These are phyloP conservation scores for Cystobasidium pallidum DNA, from an alignment of 1,284 basidiomycete species.

Conservation along the genomic window DNA sequence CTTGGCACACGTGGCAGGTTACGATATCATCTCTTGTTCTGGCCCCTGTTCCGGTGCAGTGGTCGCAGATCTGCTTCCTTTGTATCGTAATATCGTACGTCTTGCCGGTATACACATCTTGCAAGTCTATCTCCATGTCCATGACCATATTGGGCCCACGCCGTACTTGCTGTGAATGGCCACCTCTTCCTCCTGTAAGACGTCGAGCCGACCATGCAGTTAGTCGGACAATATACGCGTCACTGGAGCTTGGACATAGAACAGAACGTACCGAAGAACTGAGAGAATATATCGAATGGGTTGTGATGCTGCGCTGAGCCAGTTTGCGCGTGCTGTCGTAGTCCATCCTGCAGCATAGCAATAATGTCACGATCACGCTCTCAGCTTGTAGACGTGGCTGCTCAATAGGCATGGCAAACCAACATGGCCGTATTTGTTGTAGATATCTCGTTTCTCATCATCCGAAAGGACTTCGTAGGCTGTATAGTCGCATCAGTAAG, in stretches of 20 bases:
- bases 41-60: conserved; percentile 88
- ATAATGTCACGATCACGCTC: conserved; percentile 18
- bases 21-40: conserved; percentile 83
- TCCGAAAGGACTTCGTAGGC: conserved; percentile 94
- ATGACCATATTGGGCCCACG: conserved; percentile 79
- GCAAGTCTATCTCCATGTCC: conserved; percentile 82
- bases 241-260: neutral
- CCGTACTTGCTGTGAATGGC: conserved; percentile 67
- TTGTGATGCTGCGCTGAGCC: conserved; percentile 70
- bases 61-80: conserved; percentile 85
- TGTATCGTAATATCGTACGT: conserved; percentile 72
- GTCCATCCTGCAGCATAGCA: conserved; percentile 65
- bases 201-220: conserved; percentile 58
- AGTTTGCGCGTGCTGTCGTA: conserved; percentile 75
- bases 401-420: neutral
- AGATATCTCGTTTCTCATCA: conserved; percentile 82
- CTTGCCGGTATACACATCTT: conserved; percentile 70
- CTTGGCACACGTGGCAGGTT: conserved; percentile 75
- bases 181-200: conserved; percentile 50
- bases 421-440: conserved; percentile 63
- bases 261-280: conserved; percentile 74
- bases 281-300: conserved; percentile 90
- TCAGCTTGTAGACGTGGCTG: neutral
- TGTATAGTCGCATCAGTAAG: conserved; percentile 54
- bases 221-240: conserved; percentile 56